Evolutionary conservation across 2,329 filamentous ascomycete species (phyloP), one percentile per base, ranked within the genome.

Genomic region (Clarireedia homoeocarpa): DNA sequence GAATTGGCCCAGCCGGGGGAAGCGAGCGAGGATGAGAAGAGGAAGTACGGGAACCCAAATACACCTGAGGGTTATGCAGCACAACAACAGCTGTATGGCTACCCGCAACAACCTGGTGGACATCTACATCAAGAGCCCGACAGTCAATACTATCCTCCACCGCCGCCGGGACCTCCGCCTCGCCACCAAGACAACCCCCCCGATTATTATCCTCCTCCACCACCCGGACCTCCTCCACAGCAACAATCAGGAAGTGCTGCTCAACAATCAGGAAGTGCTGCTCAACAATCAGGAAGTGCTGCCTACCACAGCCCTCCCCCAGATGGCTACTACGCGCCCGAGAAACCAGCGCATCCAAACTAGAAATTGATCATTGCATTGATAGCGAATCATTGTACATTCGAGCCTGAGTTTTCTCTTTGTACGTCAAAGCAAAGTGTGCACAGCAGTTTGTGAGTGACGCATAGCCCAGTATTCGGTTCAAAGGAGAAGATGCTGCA

Each of bases 21-120:
- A 15, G 52, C 57, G 12, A 59, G 47, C 15, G 42, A 45, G 10
- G 46, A 57, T n/a, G 49, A 59, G 23, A 57, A 59, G 30, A 50
- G 38, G 34, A 48, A 44, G 17, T 59, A 42, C 36, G 57, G 54
- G n/a, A 52, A 55, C n/a, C 57, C 57, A 20, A 55, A 49, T 17
- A 46, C 48, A 24, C 27, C 42, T 10, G 53, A 51, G 2, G 53
- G 53, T 4, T 52, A 56, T 52, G 48, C 53, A 30, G 24, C 27
- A 15, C 46, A 48, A 36, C 46, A 48, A 20, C 46, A 34, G 46
- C 23, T 46, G 12, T 20, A 46, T 24, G 46, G 46, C 15, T n/a
- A 36, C 24, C 26, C 46, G 9, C 14, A 17, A 5, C 45, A 47
- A 47, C 14, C 14, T 6, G n/a, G 26, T 34, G 46, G 48, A 26